Conservation (phyloP, 1,139 yeast genomes). For the Trichomonascaceae sp. region DNA sequence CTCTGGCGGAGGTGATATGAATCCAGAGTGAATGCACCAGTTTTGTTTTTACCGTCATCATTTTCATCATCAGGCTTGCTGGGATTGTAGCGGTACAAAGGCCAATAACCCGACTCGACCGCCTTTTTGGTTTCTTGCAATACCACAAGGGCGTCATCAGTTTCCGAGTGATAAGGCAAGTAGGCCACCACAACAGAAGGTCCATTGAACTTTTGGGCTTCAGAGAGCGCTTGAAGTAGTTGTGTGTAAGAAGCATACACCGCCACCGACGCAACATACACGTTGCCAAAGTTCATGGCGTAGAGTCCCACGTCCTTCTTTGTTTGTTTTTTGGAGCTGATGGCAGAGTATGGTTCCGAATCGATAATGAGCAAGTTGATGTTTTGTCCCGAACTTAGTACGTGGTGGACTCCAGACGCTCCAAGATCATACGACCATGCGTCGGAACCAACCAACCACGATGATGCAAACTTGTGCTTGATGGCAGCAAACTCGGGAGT, state of each 20-base stretch:
- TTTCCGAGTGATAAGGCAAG: constrained; percentile 59
- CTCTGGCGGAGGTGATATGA: constrained; percentile 72
- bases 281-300: constrained; percentile 87
- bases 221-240: constrained; percentile 74
- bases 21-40: constrained; percentile 67
- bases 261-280: constrained; percentile 91
- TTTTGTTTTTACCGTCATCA: constrained; percentile 21
- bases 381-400: constrained; percentile 61
- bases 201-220: constrained; percentile 78
- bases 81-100: constrained; percentile 80
- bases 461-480: constrained; percentile 36
- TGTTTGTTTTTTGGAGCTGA: constrained; percentile 27
- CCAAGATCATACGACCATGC: constrained; percentile 94
- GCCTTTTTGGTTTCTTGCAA: constrained; percentile 81
- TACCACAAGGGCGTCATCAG: constrained; percentile 57
- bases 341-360: constrained; percentile 63
- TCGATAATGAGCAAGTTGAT: constrained; percentile 80
- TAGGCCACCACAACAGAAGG: constrained; percentile 89
- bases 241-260: constrained; percentile 90
- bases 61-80: constrained; percentile 30
- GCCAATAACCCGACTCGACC: constrained; percentile 93
- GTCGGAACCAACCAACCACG: constrained; percentile 90
- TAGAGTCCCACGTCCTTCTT: constrained; percentile 91
- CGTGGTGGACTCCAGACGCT: constrained; percentile 80
- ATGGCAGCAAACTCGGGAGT: constrained; percentile 48